Evolutionary conservation across 345 rosid species (phyloP).

Genomic region (Cochlearia excelsa): DNA sequence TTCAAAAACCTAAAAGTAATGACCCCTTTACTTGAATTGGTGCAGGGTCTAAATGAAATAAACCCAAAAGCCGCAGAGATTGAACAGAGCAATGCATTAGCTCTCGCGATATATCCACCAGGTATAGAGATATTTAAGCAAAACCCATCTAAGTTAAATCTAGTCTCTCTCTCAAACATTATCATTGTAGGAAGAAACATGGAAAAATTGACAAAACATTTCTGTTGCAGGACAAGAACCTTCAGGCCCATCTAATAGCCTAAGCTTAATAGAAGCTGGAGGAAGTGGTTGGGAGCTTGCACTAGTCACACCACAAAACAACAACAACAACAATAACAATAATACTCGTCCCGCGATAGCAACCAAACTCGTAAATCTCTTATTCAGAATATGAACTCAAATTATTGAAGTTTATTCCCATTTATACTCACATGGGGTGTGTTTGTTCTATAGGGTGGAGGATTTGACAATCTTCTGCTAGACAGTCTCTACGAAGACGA

Average conservation of each 20-base stretch:
- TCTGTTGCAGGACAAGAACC: constrained; percentile 45
- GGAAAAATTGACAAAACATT: background rate
- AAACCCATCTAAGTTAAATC: background rate
- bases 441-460: constrained; percentile 64
- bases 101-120: constrained; percentile 80
- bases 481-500: constrained; percentile 97
- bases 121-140: constrained; percentile 48
- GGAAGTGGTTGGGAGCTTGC: constrained; percentile 95
- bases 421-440: background rate
- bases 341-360: constrained; percentile 39
- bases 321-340: constrained; percentile 51
- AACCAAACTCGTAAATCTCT: constrained; percentile 62
- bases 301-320: constrained; percentile 81
- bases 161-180: constrained; percentile 7
- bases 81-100: constrained; percentile 78
- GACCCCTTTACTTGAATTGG: background rate
- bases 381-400: too few species aligned
- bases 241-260: constrained; percentile 45
- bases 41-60: constrained; percentile 71
- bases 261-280: constrained; percentile 44
- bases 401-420: too few species aligned
- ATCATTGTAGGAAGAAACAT: background rate
- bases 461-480: constrained; percentile 76
- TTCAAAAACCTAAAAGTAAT: constrained; percentile 25
- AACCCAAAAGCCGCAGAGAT: constrained; percentile 71